These are phyloP conservation scores for Cydonia oblonga DNA, from an alignment of 331 rosid genomes.

Conservation along the genomic window DNA sequence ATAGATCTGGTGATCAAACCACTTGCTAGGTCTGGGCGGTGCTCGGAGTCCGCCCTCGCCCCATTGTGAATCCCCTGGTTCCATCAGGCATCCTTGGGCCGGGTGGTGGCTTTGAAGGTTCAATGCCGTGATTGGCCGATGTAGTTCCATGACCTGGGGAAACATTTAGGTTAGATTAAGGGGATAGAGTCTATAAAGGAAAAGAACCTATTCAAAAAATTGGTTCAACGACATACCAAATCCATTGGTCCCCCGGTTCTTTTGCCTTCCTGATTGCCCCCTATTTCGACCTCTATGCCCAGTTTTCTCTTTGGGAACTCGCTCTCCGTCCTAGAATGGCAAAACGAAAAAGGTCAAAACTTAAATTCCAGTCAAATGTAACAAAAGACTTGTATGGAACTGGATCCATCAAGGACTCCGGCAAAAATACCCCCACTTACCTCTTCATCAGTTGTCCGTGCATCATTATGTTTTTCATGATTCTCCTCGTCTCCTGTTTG, in stretches of 20 bases:
- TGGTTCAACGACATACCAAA: slow-evolving; percentile 34
- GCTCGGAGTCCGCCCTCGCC: slow-evolving; percentile 70
- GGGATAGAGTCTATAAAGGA: background rate
- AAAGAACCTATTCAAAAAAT: background rate
- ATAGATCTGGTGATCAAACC: background rate
- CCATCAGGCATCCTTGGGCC: slow-evolving; percentile 99
- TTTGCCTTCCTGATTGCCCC: slow-evolving; percentile 54
- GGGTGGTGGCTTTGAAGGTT: slow-evolving; percentile 80
- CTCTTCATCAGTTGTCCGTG: slow-evolving; percentile 48
- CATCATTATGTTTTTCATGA: slow-evolving; percentile 62
- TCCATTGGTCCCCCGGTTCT: slow-evolving; percentile 58
- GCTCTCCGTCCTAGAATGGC: slow-evolving; percentile 52
- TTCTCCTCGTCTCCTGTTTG: slow-evolving; percentile 45
- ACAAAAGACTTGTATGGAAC: background rate
- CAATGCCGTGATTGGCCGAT: slow-evolving; percentile 38
- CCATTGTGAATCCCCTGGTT: slow-evolving; percentile 83
- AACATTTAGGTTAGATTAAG: background rate
- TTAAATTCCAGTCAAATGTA: background rate
- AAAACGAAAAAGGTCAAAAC: slow-evolving; percentile 3
- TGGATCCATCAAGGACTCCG: background rate
- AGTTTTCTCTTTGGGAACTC: slow-evolving; percentile 45
- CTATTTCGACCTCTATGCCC: slow-evolving; percentile 58
- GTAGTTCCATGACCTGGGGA: slow-evolving; percentile 63
- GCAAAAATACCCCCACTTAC: slow-evolving; percentile 14
- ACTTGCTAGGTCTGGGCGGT: slow-evolving; percentile 31